These are phyloP conservation scores for Candida endomychidarum DNA, from an alignment of 805 yeast species.

Conservation along the genomic window DNA sequence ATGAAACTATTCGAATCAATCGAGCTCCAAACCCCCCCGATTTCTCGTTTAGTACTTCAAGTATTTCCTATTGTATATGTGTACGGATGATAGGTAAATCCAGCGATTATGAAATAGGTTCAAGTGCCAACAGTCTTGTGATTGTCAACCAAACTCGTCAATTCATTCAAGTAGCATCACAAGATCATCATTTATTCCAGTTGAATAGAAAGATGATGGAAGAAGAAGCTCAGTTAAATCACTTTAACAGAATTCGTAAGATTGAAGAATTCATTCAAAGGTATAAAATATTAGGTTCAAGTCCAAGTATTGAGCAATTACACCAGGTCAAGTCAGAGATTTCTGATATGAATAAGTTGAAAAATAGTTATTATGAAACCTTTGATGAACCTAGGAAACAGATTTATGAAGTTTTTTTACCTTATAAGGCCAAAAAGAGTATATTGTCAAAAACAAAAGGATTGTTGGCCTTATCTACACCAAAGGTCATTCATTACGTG, in stretches of 20 bases:
- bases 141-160: conserved; percentile 29
- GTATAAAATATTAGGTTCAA: conserved; percentile 20
- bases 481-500: conserved; percentile 27
- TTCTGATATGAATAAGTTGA: conserved; percentile 29
- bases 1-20: conserved; percentile 11
- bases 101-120: conserved; percentile 26
- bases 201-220: conserved; percentile 30
- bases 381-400: conserved; percentile 14
- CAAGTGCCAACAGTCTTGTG: conserved; percentile 22
- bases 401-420: conserved; percentile 30
- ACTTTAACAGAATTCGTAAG: conserved; percentile 25
- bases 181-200: conserved; percentile 25
- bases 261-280: conserved; percentile 28
- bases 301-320: conserved; percentile 15
- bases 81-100: conserved; percentile 40
- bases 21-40: conserved; percentile 19
- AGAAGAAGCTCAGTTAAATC: conserved; percentile 35
- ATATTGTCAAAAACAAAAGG: conserved; percentile 34
- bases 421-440: conserved; percentile 28
- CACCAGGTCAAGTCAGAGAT: conserved; percentile 15
- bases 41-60: conserved; percentile 28
- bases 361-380: conserved; percentile 26
- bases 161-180: conserved; percentile 26
- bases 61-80: conserved; percentile 33
- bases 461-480: conserved; percentile 32